Base-by-base conservation (phyloP, 1,284 basidiomycete genomes). In the Albatrellus sp. region DNA sequence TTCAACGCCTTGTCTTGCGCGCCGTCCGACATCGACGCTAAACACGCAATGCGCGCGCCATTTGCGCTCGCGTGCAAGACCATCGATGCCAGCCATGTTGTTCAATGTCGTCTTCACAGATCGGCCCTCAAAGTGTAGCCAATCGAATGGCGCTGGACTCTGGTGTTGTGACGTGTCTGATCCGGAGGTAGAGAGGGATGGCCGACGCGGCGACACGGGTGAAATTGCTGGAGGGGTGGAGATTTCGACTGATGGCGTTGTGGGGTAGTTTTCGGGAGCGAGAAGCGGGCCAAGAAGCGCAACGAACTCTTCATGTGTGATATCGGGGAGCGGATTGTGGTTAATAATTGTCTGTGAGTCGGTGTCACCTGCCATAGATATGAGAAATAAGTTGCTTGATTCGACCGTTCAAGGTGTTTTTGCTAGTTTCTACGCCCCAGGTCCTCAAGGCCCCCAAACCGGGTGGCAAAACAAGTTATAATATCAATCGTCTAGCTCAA, bases 241-340 rank as follows among this genome's bases (percentile, higher is more conserved):
- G 19, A 35, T 35, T 3, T 13, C n/a, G 34, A 35, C 5, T 5
- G 39, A n/a, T 10, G 39, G 7, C 11, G 52, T 49, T 46, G 60
- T 59, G 28, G 60, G 57, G 51, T 80, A 87, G 56, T 87, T 86
- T 56, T 86, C 84, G 8, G 83, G 83, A 0, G 77, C 80, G 19
- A 89, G 72, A 14, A 88, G 57, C 11, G 85, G 86, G 0, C 84
- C 81, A 1, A 88, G 67, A 31, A 85, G 64, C 3, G 79, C 72
- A 30, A 89, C 75, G 52, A 89, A 89, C 52, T 89, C 85, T 50
- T 88, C 85, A 51, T 88, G 85, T 0, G 82, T 80, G 49, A 88
- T 75, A 52, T 89, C 85, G 1, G 84, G 85, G 5, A 89, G 66
- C 2, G 86, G 85, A 54, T 88, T 89, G 59, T 89, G 84, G 60